These are phyloP conservation scores for Eucalyptus guilfoylei DNA, from an alignment of 345 rosid genomes.

Conservation along the genomic window DNA sequence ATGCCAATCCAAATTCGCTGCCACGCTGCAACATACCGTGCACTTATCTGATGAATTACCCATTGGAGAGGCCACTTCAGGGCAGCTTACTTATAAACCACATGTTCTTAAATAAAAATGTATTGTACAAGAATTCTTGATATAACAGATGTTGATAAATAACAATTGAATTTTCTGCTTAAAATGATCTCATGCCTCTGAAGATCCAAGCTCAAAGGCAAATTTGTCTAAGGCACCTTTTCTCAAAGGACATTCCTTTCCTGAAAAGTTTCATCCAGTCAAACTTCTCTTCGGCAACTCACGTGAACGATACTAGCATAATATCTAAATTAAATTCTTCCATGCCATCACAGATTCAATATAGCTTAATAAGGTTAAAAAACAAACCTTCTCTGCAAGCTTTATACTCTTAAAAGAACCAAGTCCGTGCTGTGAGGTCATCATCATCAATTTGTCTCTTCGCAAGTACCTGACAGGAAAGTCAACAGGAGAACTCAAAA, in stretches of 20 bases:
- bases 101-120: not conserved
- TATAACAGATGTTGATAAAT: not conserved
- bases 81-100: not conserved
- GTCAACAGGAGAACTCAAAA: not conserved
- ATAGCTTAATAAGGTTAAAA: not conserved
- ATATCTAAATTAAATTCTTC: not conserved
- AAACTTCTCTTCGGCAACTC: not conserved
- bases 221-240: not conserved
- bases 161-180: not conserved
- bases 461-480: constrained; percentile 33
- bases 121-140: not conserved
- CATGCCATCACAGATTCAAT: not conserved
- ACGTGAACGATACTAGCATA: not conserved
- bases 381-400: constrained; percentile 54
- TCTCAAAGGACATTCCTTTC: not conserved
- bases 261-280: not conserved
- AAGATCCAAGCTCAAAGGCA: not conserved
- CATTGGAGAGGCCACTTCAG: not conserved
- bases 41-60: not conserved
- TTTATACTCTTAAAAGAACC: constrained; percentile 47
- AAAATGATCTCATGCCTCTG: not conserved
- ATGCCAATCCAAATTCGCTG: not conserved
- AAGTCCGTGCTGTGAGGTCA: constrained; percentile 53
- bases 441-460: constrained; percentile 62
- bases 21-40: not conserved